These are phyloP conservation scores for Ziziphus jujuba DNA, from an alignment of 306 rosid species.

Conservation along the genomic window DNA sequence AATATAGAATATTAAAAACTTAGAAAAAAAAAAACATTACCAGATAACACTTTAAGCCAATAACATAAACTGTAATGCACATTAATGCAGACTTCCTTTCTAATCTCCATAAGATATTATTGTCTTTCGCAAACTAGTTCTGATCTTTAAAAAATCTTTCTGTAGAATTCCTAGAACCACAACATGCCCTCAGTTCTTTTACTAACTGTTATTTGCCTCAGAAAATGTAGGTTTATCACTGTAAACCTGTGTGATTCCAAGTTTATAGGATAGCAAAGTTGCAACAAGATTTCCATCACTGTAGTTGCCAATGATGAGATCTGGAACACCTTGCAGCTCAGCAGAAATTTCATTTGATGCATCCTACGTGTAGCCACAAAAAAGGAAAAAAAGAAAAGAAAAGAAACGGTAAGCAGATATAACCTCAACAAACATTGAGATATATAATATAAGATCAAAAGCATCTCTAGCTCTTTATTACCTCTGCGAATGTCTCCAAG, in stretches of 20 bases:
- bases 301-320: slow-evolving; percentile 92
- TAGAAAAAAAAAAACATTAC: too few relatives aligned
- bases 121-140: too few relatives aligned
- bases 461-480: slow-evolving; percentile 18
- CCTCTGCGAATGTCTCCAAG: slow-evolving; percentile 88
- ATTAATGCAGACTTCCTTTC: too few relatives aligned
- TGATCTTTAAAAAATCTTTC: too few relatives aligned
- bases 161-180: too few relatives aligned
- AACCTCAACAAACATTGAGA: background rate
- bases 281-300: slow-evolving; percentile 97
- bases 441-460: too few relatives aligned
- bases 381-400: background rate
- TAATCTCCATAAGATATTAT: too few relatives aligned
- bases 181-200: too few relatives aligned
- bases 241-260: slow-evolving; percentile 92
- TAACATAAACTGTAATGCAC: too few relatives aligned
- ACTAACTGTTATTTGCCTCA: background rate
- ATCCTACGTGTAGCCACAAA: slow-evolving; percentile 50
- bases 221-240: background rate
- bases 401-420: background rate
- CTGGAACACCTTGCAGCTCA: slow-evolving; percentile 78
- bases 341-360: slow-evolving; percentile 77
- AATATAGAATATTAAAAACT: background rate
- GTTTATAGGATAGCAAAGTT: slow-evolving; percentile 76
- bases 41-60: too few relatives aligned